These are phyloP conservation scores for Caryocar brasiliense DNA, from an alignment of 441 rosid genomes.

Conservation along the genomic window DNA sequence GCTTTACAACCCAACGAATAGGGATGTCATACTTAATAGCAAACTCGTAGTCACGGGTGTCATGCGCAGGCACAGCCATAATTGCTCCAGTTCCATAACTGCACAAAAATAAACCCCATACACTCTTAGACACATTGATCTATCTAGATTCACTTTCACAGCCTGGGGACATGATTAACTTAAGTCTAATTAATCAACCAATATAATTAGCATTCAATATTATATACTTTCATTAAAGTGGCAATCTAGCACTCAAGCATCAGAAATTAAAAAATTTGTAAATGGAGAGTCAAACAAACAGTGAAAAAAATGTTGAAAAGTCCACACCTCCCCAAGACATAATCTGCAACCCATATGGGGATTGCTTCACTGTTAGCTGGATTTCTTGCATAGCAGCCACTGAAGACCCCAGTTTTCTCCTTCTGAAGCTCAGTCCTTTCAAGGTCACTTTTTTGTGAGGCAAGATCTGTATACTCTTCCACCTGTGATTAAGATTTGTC, in stretches of 20 bases:
- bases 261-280: not conserved
- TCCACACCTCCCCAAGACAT: slow-evolving; percentile 78
- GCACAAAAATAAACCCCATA: slow-evolving; percentile 17
- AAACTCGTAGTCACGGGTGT: slow-evolving; percentile 75
- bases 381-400: slow-evolving; percentile 76
- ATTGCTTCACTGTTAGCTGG: slow-evolving; percentile 81
- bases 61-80: slow-evolving; percentile 98
- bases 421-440: slow-evolving; percentile 96
- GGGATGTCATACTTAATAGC: slow-evolving; percentile 69
- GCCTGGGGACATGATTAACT: not conserved
- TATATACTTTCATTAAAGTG: not conserved
- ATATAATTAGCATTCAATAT: not conserved
- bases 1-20: slow-evolving; percentile 56
- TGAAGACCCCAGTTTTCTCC: slow-evolving; percentile 86
- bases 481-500: slow-evolving; percentile 40
- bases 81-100: slow-evolving; percentile 98
- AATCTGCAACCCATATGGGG: slow-evolving; percentile 96
- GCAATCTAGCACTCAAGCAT: not conserved
- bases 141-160: not conserved
- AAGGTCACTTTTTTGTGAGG: slow-evolving; percentile 80
- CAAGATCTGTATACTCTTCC: slow-evolving; percentile 68
- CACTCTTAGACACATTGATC: slow-evolving; percentile 1
- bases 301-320: no score
- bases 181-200: not conserved
- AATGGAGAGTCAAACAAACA: slow-evolving; percentile 4